Evolutionary conservation across 2,329 filamentous ascomycete species (phyloP).

Genomic region (Truncatella angustata): DNA sequence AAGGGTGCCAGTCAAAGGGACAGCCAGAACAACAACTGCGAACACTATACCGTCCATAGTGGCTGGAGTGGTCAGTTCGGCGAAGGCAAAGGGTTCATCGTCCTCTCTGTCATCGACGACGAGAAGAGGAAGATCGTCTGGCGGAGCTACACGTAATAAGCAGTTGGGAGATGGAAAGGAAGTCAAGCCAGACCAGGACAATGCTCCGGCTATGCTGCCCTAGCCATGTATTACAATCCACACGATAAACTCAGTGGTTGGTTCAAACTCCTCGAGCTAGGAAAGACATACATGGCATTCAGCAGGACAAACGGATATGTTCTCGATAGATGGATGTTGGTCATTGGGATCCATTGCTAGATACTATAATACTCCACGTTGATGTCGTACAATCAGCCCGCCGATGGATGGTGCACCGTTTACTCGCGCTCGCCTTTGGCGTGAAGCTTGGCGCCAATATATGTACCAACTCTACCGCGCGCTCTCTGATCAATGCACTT

Average conservation of each 20-base stretch:
- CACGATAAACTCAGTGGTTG: not conserved
- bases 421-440: too few relatives aligned
- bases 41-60: not conserved
- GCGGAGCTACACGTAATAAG: not conserved
- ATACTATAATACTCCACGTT: too few relatives aligned
- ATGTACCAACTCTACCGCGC: too few relatives aligned
- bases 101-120: not conserved
- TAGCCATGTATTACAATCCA: not conserved
- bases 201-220: not conserved
- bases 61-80: conserved; percentile 1
- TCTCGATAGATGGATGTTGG: too few relatives aligned
- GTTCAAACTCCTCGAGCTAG: not conserved
- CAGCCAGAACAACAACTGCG: conserved; percentile 25
- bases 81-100: not conserved
- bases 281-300: too few relatives aligned
- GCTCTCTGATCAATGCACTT: too few relatives aligned
- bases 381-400: too few relatives aligned
- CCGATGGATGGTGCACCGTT: too few relatives aligned
- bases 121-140: not conserved
- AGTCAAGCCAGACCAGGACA: not conserved
- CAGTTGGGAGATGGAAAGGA: not conserved
- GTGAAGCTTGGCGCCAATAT: too few relatives aligned
- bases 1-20: conserved; percentile 33
- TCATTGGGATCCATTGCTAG: too few relatives aligned
- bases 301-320: too few relatives aligned